These are phyloP conservation scores for Penicillium palitans DNA, from an alignment of 2,329 filamentous ascomycete genomes.

Conservation along the genomic window DNA sequence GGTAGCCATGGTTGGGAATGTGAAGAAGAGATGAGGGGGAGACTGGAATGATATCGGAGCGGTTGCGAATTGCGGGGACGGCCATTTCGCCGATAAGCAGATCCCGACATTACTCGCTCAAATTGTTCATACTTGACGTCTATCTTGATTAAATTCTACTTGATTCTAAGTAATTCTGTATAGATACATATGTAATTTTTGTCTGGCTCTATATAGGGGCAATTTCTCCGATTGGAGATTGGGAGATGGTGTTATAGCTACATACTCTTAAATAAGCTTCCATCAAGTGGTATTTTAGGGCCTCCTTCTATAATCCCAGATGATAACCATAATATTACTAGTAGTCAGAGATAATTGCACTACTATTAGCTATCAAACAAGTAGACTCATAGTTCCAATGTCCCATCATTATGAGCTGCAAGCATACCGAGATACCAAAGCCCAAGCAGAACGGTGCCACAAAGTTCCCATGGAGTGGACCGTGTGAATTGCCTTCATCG, in stretches of 20 bases:
- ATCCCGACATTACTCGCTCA: neutral
- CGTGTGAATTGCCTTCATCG: too few species aligned
- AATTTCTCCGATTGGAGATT: too few species aligned
- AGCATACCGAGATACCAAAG: neutral
- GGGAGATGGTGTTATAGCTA: neutral
- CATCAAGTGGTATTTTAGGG: neutral
- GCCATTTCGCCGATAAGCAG: constrained; percentile 12
- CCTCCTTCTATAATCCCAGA: neutral
- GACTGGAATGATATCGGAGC: constrained; percentile 6
- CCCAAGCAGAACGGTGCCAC: too few species aligned
- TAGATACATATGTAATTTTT: neutral
- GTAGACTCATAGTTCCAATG: neutral
- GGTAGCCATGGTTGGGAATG: constrained; percentile 45
- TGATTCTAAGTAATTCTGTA: neutral
- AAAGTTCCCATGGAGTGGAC: too few species aligned
- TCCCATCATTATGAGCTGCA: neutral
- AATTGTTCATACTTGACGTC: neutral
- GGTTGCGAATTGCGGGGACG: constrained; percentile 13
- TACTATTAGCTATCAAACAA: neutral
- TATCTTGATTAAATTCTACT: neutral
- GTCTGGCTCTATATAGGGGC: neutral
- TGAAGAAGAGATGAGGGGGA: constrained; percentile 8
- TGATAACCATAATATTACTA: neutral
- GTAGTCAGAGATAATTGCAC: neutral
- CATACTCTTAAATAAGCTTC: neutral